Evolutionary conservation across 306 rosid genomes (phyloP).

Genomic region (Sicyos edulis): DNA sequence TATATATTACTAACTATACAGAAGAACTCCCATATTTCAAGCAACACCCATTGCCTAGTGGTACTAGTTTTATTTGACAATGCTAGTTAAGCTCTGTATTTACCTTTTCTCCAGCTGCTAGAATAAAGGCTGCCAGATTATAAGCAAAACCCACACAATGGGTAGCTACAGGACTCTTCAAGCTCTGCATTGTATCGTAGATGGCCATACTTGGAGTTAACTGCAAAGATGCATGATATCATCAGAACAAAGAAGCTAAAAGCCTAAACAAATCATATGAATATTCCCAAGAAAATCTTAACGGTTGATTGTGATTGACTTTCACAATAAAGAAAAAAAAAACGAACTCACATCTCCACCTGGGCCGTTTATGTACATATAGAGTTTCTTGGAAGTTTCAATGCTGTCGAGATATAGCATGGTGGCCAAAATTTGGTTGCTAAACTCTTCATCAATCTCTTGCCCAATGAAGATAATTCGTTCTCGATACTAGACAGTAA

Average conservation of each 20-base stretch:
- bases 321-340: conserved; percentile 16
- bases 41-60: conserved; percentile 1
- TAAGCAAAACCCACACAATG: conserved; percentile 81
- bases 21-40: conserved; percentile 2
- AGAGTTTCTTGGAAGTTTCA: conserved; percentile 53
- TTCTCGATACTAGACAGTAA: conserved; percentile 79
- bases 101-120: conserved; percentile 96
- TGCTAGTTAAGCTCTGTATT: not conserved
- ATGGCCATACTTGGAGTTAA: conserved; percentile 86
- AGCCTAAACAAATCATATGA: not conserved
- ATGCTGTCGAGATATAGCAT: conserved; percentile 84
- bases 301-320: conserved; percentile 14
- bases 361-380: conserved; percentile 81
- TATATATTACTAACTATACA: not conserved
- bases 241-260: conserved; percentile 24
- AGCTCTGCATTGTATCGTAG: conserved; percentile 89
- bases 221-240: conserved; percentile 45
- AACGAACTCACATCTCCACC: conserved; percentile 89
- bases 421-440: conserved; percentile 88
- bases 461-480: conserved; percentile 80
- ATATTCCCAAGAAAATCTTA: conserved; percentile 15
- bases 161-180: conserved; percentile 73
- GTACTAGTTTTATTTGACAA: not conserved
- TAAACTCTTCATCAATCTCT: conserved; percentile 76
- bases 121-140: conserved; percentile 72